Base-by-base conservation (phyloP, 1,139 yeast genomes). In the Pichia terricola region DNA sequence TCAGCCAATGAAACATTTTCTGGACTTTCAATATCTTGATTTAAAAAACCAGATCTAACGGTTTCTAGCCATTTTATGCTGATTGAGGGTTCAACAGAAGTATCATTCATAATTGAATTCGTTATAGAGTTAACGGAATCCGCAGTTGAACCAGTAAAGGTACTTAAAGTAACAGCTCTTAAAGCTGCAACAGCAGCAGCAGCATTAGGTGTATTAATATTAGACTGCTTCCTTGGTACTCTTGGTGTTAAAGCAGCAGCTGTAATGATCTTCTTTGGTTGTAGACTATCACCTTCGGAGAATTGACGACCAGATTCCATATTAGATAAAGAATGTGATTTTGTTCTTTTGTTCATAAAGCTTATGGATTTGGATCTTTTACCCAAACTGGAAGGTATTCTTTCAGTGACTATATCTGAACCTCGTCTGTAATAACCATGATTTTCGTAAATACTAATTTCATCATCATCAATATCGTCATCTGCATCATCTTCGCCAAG, bases 181-280 rank as follows among this genome's bases (percentile, higher is more conserved):
- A 81, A 67, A 27, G 84, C 86, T 41, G 87, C 85, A 34, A 81
- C 83, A 1, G 84, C 83, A 22, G 82, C 83, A 28, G 81, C 81
- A 6, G 83, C 83, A 52, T 70, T 69, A 10, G 82, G 79, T 43
- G 75, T 68, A 51, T 70, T 81, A 26, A 74, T 68, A 51, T 76
- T 65, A 5, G 80, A 73, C 38, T 31, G 35, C 11, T 56, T 55
- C 51, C 76, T 73, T 25, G 86, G 81, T n/a, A 82, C 76, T 55
- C 89, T 69, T 47, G 89, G 91, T 37, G 89, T 86, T 32, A 86
- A 87, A 16, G 88, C 87, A 25, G 89, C 89, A 34, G 86, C 86
- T n/a, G 88, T 81, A 44, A 81, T 58, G 26, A 45, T 31, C 22
- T 35, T 40, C 28, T 40, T 46, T 8, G 46, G 34, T 35, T 40